phyloP scores from a whole-genome alignment of 129 eudicot genomes.

The Heracleum sosnowskyi region DNA sequence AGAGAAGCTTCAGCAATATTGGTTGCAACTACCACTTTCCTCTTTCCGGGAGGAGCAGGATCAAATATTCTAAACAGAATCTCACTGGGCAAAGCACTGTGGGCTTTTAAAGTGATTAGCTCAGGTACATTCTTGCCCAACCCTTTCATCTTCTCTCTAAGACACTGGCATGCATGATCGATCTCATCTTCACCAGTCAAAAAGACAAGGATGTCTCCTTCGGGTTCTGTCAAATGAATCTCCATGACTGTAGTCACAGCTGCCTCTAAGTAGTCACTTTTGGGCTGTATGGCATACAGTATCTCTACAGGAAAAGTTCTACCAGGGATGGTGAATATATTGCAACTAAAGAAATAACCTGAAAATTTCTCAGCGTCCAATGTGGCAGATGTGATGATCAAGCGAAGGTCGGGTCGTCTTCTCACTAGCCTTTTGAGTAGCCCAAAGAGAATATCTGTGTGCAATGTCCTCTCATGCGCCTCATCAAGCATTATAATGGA shows the following conservation, averaged over 20 bases:
- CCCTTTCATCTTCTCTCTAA: conserved; percentile 70
- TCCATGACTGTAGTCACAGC: conserved; percentile 70
- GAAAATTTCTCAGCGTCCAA: no score
- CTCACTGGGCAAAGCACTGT: conserved; percentile 80
- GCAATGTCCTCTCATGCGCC: no score
- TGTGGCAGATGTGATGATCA: no score
- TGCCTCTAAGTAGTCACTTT: conserved; percentile 84
- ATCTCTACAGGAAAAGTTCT: conserved; percentile 86
- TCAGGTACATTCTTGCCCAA: conserved; percentile 72
- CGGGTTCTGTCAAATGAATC: conserved; percentile 90
- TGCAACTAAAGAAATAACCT: conserved; percentile 35
- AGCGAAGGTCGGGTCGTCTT: no score
- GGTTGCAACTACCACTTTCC: conserved; percentile 82
- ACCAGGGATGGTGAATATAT: conserved; percentile 84
- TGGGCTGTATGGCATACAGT: conserved; percentile 73
- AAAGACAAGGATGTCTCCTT: conserved; percentile 66
- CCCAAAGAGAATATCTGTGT: no score
- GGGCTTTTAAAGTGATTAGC: conserved; percentile 61
- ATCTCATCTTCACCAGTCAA: conserved; percentile 93
- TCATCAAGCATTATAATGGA: no score
- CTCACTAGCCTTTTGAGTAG: no score
- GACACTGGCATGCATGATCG: conserved; percentile 72
- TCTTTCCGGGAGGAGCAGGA: conserved; percentile 84
- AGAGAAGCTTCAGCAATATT: conserved; percentile 81
- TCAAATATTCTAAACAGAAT: conserved; percentile 78